Evolutionary conservation across 2,329 filamentous ascomycete genomes (phyloP), one percentile per base, ranked within the genome.

Genomic region (Trichoderma sp.): DNA sequence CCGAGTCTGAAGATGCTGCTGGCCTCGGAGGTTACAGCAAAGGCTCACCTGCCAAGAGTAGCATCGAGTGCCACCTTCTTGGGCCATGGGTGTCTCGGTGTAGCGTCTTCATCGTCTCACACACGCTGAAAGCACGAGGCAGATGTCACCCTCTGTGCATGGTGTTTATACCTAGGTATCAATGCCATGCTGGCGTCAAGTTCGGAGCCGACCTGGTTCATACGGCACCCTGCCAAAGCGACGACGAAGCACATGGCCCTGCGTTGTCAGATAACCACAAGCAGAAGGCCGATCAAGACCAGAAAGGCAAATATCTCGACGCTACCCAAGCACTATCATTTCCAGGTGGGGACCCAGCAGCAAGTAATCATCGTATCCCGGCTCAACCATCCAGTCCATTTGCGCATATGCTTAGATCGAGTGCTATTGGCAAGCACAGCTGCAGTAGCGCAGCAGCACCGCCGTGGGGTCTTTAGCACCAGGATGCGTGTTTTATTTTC

Each of bases 391-490:
- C 16, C 39, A 43, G 18, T 43, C 39, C 18, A 10, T 8, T n/a
- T n/a, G 39, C 39, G 49, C 49, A 52, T 26, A 28, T 26, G 49
- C 49, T 43, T 43, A 49, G 18, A 49, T 49, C 51, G 26, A 54
- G 46, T 30, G 30, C 51, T 28, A 43, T 54, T 66, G 24, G 52
- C 37, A 46, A 46, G 51, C 61, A 66, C 13, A 55, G 34, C 61
- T 49, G 61, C 61, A 66, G 61, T 66, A 56, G 61, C 52, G 63
- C 51, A 37, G 34, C 34, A 24, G 24, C 49, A 52, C 7, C 18
- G 26, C 49, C 26, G 24, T 26, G 26, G 59, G 26, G 37, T 34
- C 61, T 37, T 58, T 37, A 28, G 14, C 52, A 28, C 34, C 46
- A 37, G 37, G 37, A 58, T 46, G 24, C 18, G 18, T 56, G 54